Evolutionary conservation across 371 early-diverging fungal species (phyloP), one percentile per base, ranked within the genome.

Genomic region (Funneliformis caledonium): DNA sequence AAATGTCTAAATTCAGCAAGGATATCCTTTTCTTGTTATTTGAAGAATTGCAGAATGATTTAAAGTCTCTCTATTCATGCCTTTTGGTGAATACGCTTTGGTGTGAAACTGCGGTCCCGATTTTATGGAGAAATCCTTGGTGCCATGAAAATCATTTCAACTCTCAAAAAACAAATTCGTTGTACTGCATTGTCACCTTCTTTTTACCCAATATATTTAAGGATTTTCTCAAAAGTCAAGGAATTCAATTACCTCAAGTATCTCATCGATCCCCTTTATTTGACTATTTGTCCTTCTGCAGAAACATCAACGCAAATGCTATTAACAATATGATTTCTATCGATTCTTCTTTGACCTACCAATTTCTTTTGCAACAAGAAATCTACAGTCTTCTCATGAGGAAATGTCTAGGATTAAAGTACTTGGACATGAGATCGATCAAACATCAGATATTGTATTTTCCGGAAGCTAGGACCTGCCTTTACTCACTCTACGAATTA

Each of bases 91-190:
- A 73, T 73, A 37, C 26, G 5, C 50, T 45, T n/a, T 73, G 73
- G 73, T 73, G 73, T 56, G 31, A 52, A 4, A 52, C 50, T 0
- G n/a, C 14, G 11, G 14, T 73, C 22, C n/a, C 22, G 52, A 45
- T 26, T 26, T 52, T 73, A 31, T 73, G 73, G 73, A 37, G 26
- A 45, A 52, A 73, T 73, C 73, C 73, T 33, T 73, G 64, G 64
- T 7, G 19, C 0, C 19, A 56, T 56, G 2, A 4, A 37, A 37
- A 37, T 37, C 37, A 37, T 19, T 7, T 56, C 19, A 19, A n/a
- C 19, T 56, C 16, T 56, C 5, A 56, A 16, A 56, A 56, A 1
- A 56, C 14, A n/a, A 56, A 16, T 56, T 56, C 16, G 4, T 56
- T 56, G 19, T 19, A 16, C 16, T 56, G 19, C 16, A 56, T 56